Evolutionary conservation across 495 filamentous ascomycete genomes (phyloP), one percentile per base, ranked within the genome.

Genomic region (Penicillium parvum): DNA sequence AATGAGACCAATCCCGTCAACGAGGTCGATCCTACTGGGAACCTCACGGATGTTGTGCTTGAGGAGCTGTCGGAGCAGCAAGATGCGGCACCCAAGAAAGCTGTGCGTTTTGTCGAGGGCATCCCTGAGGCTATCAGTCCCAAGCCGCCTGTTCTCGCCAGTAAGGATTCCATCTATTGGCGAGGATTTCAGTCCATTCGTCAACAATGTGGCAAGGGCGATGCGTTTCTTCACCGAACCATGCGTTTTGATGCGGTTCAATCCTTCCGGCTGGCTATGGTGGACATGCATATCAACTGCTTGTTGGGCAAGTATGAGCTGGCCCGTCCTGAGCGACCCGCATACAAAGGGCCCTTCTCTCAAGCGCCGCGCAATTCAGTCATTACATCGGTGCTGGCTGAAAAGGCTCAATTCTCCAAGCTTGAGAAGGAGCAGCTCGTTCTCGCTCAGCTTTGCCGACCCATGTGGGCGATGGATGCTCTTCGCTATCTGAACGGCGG

Each of bases 201-300:
- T 32, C 72, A 79, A 22, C 71, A 71, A 29, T 77, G 76, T 18
- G 74, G 69, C 41, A 67, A 72, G 37, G 66, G 58, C n/a, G 92
- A 97, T 60, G 78, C 81, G 9, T 94, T 94, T 53, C 72, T 89
- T 43, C 85, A 95, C 58, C 83, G 86, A 3, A 81, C 85, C 47
- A 78, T 85, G 20, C 83, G 92, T 34, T 92, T 89, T 39, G 92
- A 97, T 57, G 90, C 91, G 12, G 68, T 96, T 9, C 90, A 95
- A 58, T 78, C 91, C 15, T 77, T 83, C 47, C 84, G 92, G 8
- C 74, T 90, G 12, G 78, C 74, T 15, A 66, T 86, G 49, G 70
- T 73, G 26, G 72, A 78, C 37, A 60, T 71, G 37, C 84, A 90
- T 53, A 72, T 78, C 47, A 80, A 84, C 58, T 82, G 86, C 54